Percentiles rank a stretch among this genome's conserved stretches.
Evolutionary conservation across 1,284 basidiomycete genomes (phyloP).

Genomic region (Kwoniella shivajii): DNA sequence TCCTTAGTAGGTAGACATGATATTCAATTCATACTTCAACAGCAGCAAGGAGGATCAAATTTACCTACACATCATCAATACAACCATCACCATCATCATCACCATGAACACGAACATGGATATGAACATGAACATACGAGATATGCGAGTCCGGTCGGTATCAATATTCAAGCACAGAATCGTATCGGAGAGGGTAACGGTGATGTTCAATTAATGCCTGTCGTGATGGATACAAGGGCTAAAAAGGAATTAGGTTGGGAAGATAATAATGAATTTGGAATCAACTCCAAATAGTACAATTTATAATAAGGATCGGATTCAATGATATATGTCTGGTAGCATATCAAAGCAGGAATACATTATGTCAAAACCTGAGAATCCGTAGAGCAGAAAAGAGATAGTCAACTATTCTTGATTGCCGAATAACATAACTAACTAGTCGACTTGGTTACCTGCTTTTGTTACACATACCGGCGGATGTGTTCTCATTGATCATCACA

Average conservation of each 20-base stretch:
- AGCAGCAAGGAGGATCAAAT: not conserved
- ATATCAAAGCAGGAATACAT: too few relatives aligned
- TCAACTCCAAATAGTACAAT: too few relatives aligned
- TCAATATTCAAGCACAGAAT: too few relatives aligned
- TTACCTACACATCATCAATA: not conserved
- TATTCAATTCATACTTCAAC: slow-evolving; percentile 13
- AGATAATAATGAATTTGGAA: slow-evolving; percentile 10
- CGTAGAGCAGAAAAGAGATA: too few relatives aligned
- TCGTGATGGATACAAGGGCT: slow-evolving; percentile 3
- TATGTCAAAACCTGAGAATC: too few relatives aligned
- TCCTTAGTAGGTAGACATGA: slow-evolving; percentile 17
- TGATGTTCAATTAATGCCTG: not conserved
- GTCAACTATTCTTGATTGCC: too few relatives aligned
- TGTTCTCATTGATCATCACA: too few relatives aligned
- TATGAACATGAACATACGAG: not conserved
- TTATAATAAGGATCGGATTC: too few relatives aligned
- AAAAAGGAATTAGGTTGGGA: slow-evolving; percentile 5
- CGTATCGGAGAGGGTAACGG: not conserved
- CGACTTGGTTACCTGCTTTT: too few relatives aligned
- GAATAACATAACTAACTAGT: too few relatives aligned
- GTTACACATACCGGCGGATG: too few relatives aligned
- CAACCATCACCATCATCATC: not conserved
- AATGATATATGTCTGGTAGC: too few relatives aligned
- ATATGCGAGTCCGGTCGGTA: not conserved
- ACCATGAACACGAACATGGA: not conserved